A percentile compares a stretch with the other conserved stretches of the same genome.
These are phyloP conservation scores for Botryotinia globosa DNA, from an alignment of 2,329 filamentous ascomycete genomes.

Conservation along the genomic window DNA sequence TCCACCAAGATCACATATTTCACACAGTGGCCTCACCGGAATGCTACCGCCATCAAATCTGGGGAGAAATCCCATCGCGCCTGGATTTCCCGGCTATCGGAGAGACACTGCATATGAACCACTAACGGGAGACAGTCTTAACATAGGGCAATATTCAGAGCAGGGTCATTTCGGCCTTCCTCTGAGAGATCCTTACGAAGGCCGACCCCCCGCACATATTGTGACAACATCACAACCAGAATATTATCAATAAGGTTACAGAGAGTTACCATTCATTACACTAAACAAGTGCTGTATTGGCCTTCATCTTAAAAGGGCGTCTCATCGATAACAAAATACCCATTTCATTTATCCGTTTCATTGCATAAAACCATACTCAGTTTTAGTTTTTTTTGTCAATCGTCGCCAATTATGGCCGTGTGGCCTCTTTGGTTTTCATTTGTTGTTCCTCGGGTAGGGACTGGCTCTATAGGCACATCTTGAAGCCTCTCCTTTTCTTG, in stretches of 20 bases:
- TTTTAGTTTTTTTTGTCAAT: neutral
- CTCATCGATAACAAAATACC: neutral
- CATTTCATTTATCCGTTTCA: neutral
- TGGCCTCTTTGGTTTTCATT: neutral
- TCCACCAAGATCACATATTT: slow-evolving; percentile 3
- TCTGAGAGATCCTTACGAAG: slow-evolving; percentile 8
- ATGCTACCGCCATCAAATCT: slow-evolving; percentile 11
- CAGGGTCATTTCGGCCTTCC: neutral
- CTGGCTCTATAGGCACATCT: neutral
- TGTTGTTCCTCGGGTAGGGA: neutral
- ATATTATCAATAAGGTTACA: neutral
- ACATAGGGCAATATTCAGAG: slow-evolving; percentile 9
- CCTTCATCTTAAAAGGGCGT: neutral
- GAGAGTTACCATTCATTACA: neutral
- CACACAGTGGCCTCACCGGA: neutral
- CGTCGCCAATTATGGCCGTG: neutral
- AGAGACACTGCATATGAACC: slow-evolving; percentile 12
- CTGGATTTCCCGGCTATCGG: neutral
- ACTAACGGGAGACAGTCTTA: neutral
- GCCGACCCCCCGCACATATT: neutral
- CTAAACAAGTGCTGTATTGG: too few relatives aligned
- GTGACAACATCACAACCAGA: slow-evolving; percentile 13
- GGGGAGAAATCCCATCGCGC: neutral
- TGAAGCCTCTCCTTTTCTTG: neutral
- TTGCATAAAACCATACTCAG: neutral